These are phyloP conservation scores for Suillus alpinus DNA, from an alignment of 768 basidiomycete genomes.

Conservation along the genomic window DNA sequence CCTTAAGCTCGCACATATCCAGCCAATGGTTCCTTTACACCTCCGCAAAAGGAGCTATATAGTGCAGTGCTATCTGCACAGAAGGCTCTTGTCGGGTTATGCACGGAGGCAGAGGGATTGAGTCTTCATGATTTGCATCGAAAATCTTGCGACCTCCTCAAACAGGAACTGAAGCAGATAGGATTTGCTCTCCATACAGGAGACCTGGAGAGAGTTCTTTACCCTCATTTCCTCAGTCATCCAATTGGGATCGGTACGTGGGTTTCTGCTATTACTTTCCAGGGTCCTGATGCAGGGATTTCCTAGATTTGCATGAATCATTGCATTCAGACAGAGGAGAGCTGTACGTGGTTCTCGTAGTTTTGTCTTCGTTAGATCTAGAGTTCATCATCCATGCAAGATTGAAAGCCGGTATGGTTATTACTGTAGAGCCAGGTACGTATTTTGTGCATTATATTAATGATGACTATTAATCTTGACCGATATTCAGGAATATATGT, in stretches of 20 bases:
- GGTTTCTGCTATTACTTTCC: neutral
- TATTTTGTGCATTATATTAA: neutral
- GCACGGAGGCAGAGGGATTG: conserved; percentile 53
- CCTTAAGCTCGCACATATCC: conserved; percentile 82
- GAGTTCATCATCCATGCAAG: conserved; percentile 33
- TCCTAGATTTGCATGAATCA: conserved; percentile 86
- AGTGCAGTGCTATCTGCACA: conserved; percentile 70
- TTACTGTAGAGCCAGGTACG: conserved; percentile 86
- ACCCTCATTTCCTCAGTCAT: conserved; percentile 92
- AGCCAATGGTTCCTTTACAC: conserved; percentile 73
- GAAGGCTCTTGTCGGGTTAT: conserved; percentile 61
- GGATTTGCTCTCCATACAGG: conserved; percentile 41
- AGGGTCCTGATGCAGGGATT: conserved; percentile 10
- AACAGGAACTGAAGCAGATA: conserved; percentile 70
- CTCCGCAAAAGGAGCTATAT: conserved; percentile 84
- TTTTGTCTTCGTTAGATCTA: conserved; percentile 4
- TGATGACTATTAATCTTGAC: conserved; percentile 5
- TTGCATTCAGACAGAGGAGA: conserved; percentile 52
- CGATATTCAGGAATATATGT: conserved; percentile 72
- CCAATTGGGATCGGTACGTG: conserved; percentile 82
- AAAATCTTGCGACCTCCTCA: conserved; percentile 62
- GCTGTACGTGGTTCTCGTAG: conserved; percentile 37
- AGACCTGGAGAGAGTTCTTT: conserved; percentile 68
- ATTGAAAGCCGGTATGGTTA: conserved; percentile 81
- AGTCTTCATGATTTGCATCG: conserved; percentile 78